phyloP scores from a whole-genome alignment of 352 stramenopile genomes.

The Globisporangium nagaii region DNA sequence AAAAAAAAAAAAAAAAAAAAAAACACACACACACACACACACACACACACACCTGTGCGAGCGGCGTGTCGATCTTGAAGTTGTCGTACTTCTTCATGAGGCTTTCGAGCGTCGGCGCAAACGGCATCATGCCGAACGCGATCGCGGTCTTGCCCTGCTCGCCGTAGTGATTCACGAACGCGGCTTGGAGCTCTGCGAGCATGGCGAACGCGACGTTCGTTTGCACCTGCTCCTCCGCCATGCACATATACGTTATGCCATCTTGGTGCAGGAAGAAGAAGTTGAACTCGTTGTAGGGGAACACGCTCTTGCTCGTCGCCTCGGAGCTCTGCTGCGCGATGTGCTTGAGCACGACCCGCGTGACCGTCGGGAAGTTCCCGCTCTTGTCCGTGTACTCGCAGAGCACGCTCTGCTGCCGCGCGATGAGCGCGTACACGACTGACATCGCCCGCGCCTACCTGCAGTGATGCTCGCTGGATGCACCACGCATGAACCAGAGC shows the following conservation, averaged over 20 bases:
- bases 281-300: slow-evolving; percentile 73
- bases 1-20: too few species aligned
- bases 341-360: slow-evolving; percentile 67
- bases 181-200: slow-evolving; percentile 57
- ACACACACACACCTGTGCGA: slow-evolving; percentile 34
- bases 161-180: slow-evolving; percentile 63
- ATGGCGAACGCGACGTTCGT: slow-evolving; percentile 70
- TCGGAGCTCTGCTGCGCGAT: slow-evolving; percentile 45
- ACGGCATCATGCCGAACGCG: slow-evolving; percentile 64
- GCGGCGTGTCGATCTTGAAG: slow-evolving; percentile 69
- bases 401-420: slow-evolving; percentile 66
- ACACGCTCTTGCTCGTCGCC: slow-evolving; percentile 42
- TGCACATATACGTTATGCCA: slow-evolving; percentile 78
- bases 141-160: slow-evolving; percentile 59
- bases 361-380: slow-evolving; percentile 75
- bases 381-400: slow-evolving; percentile 73
- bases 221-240: slow-evolving; percentile 75
- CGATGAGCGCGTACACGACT: slow-evolving; percentile 69
- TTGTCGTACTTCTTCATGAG: slow-evolving; percentile 87
- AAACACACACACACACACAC: background rate
- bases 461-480: background rate
- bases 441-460: slow-evolving; percentile 37
- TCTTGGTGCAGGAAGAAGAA: slow-evolving; percentile 79
- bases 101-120: slow-evolving; percentile 46
- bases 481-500: slow-evolving; percentile 4